Conservation (phyloP, 2,329 filamentous ascomycete genomes). For the Colletotrichum theobromicola region DNA sequence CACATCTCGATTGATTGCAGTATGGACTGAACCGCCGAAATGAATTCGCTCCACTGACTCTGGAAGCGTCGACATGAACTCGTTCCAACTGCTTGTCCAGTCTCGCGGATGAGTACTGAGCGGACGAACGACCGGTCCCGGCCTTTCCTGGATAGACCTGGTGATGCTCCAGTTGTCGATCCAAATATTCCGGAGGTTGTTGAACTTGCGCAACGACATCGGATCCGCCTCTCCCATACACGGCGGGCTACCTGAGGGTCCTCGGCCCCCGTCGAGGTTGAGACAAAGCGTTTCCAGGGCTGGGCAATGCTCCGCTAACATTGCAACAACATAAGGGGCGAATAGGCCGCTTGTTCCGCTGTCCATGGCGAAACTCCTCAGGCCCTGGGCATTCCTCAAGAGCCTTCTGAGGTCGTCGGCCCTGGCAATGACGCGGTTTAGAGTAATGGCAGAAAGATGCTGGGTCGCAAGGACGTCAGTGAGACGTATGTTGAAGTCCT, state of each 20-base stretch:
- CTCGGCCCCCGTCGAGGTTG: not conserved
- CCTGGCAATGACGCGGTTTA: not conserved
- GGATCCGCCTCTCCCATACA: too few species aligned
- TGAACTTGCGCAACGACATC: too few species aligned
- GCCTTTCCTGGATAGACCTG: not conserved
- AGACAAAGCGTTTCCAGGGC: not conserved
- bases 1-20: too few species aligned
- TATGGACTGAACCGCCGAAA: not conserved
- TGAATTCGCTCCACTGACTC: not conserved
- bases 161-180: not conserved
- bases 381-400: not conserved
- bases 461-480: not conserved
- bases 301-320: not conserved
- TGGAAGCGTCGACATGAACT: not conserved
- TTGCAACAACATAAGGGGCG: not conserved
- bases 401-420: not conserved
- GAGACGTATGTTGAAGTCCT: accelerated
- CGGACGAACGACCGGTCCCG: not conserved
- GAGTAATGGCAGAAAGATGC: not conserved
- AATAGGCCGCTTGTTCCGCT: not conserved
- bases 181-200: not conserved
- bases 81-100: not conserved
- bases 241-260: not conserved
- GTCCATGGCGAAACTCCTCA: not conserved
- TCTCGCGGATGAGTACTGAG: accelerated